These are phyloP conservation scores for Trypanosoma scelopori DNA, from an alignment of 208 protist species.

Conservation along the genomic window DNA sequence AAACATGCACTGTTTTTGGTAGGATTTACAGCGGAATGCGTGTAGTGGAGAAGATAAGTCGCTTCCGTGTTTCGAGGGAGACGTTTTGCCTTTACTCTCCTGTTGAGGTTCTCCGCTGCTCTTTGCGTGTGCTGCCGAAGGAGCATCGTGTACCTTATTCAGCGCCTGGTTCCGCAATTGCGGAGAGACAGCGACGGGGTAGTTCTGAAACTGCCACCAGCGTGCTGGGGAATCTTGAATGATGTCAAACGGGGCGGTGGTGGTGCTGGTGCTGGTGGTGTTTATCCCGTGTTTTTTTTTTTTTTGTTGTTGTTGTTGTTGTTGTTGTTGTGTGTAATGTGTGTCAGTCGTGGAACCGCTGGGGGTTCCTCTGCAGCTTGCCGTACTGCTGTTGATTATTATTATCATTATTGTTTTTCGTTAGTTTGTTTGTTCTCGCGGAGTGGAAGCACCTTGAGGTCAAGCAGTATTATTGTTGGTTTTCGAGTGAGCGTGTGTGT, in stretches of 20 bases:
- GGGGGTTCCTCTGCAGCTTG: too few species aligned
- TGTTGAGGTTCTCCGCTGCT: slow-evolving; percentile 33
- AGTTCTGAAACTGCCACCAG: background rate
- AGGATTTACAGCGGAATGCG: slow-evolving; percentile 53
- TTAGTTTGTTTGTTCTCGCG: too few species aligned
- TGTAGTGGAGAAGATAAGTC: slow-evolving; percentile 35
- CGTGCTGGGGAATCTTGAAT: slow-evolving; percentile 2
- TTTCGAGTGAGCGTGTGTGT: too few species aligned
- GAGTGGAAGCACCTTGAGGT: background rate
- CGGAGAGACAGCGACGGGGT: background rate
- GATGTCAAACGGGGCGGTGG: too few species aligned
- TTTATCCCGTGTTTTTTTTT: background rate
- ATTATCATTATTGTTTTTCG: too few species aligned
- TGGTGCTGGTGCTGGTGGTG: too few species aligned
- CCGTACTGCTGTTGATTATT: background rate
- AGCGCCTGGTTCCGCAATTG: slow-evolving; percentile 35
- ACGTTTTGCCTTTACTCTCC: slow-evolving; percentile 42
- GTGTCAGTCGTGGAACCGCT: too few species aligned
- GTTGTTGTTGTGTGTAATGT: background rate
- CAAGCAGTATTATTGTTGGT: background rate
- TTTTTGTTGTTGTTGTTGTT: background rate
- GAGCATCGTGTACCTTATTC: slow-evolving; percentile 10
- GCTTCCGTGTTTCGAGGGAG: slow-evolving; percentile 32
- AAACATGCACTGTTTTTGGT: slow-evolving; percentile 53
- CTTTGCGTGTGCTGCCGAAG: slow-evolving; percentile 17